A percentile compares a stretch with the other conserved stretches of the same genome.
Conservation (phyloP, 257 asterid genomes). For the Solanum ossicruentum region DNA sequence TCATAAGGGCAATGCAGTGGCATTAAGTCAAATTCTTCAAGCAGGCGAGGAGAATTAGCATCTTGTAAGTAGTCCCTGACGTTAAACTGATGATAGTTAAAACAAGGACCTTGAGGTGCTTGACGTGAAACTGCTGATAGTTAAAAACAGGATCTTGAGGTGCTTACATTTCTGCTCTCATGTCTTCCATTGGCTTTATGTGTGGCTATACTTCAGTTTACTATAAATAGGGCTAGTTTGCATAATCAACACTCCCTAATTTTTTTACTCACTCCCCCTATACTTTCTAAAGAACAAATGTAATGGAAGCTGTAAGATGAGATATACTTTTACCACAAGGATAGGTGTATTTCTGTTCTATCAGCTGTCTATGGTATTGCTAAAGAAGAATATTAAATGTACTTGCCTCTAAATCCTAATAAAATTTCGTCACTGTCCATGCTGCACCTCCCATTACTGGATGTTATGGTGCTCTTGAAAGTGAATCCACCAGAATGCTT, state of each 20-base stretch:
- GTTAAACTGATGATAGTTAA: background rate
- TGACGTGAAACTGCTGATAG: background rate
- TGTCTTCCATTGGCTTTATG: background rate
- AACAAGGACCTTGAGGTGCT: background rate
- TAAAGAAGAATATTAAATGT: background rate
- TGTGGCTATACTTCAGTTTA: background rate
- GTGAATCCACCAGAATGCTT: background rate
- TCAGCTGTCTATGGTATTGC: background rate
- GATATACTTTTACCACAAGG: background rate
- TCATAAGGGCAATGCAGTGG: slow-evolving; percentile 56
- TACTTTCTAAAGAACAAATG: background rate
- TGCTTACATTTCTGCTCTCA: background rate
- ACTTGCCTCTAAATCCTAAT: background rate
- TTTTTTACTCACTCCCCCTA: background rate
- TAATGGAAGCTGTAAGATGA: background rate
- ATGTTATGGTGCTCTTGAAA: background rate
- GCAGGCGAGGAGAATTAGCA: slow-evolving; percentile 14
- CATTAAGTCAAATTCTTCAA: slow-evolving; percentile 35
- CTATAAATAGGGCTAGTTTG: background rate
- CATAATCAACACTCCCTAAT: background rate
- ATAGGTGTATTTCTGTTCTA: background rate
- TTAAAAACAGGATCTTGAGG: background rate
- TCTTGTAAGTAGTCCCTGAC: slow-evolving; percentile 19
- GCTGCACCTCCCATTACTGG: background rate
- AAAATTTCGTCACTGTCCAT: background rate